phyloP scores from a whole-genome alignment of 2,329 filamentous ascomycete genomes.

The Tolypocladium ophioglossoides region DNA sequence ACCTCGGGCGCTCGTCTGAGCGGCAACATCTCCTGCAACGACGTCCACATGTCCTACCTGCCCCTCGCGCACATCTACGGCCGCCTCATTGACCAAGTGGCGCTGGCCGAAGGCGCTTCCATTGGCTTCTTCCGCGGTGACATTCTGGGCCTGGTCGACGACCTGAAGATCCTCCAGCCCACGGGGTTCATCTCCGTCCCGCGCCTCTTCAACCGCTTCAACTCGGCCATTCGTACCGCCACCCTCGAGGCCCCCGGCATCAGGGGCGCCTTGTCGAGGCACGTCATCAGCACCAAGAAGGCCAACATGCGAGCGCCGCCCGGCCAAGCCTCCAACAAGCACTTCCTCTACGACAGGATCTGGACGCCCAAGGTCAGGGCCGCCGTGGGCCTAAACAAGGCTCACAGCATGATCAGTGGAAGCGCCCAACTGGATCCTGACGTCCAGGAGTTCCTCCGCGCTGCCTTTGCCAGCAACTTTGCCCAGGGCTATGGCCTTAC shows the following conservation, averaged over 20 bases:
- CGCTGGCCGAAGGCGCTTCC: slow-evolving; percentile 58
- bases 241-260: slow-evolving; percentile 73
- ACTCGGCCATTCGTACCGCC: slow-evolving; percentile 65
- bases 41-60: slow-evolving; percentile 74
- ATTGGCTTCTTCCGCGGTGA: slow-evolving; percentile 95
- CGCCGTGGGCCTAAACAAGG: slow-evolving; percentile 71
- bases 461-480: slow-evolving; percentile 70
- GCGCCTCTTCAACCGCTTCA: slow-evolving; percentile 84
- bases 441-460: slow-evolving; percentile 79
- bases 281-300: slow-evolving; percentile 70
- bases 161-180: slow-evolving; percentile 78
- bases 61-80: slow-evolving; percentile 93
- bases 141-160: slow-evolving; percentile 75
- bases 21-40: slow-evolving; percentile 36
- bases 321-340: slow-evolving; percentile 67
- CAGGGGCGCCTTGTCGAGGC: slow-evolving; percentile 69
- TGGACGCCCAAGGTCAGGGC: slow-evolving; percentile 81
- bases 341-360: slow-evolving; percentile 73
- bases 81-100: slow-evolving; percentile 68
- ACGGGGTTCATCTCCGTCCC: slow-evolving; percentile 83
- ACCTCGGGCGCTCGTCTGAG: slow-evolving; percentile 50
- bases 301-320: slow-evolving; percentile 62
- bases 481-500: slow-evolving; percentile 89
- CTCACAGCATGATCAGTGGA: slow-evolving; percentile 68
- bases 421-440: slow-evolving; percentile 84